A percentile compares a stretch with the other conserved stretches of the same genome.
Conservation (phyloP, 192 early-diverging fungal genomes). For the Pilaira anomala region DNA sequence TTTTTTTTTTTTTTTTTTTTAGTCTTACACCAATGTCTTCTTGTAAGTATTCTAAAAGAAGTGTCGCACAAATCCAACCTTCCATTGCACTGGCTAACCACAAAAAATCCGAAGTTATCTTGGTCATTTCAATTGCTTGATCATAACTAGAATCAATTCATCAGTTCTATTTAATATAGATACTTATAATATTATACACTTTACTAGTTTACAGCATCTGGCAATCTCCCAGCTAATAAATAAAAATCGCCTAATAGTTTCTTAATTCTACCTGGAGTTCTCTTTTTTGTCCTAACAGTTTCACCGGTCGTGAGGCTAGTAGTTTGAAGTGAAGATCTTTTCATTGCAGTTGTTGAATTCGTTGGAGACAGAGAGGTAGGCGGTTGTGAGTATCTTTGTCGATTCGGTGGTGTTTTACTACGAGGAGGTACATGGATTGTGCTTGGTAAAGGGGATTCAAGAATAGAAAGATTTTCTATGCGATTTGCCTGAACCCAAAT, state of each 20-base stretch:
- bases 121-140: slow-evolving; percentile 63
- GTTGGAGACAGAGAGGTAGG: slow-evolving; percentile 12
- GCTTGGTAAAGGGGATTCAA: slow-evolving; percentile 25
- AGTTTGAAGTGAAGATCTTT: slow-evolving; percentile 42
- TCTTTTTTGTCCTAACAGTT: slow-evolving; percentile 44
- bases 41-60: slow-evolving; percentile 58
- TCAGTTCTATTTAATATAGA: background rate
- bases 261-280: slow-evolving; percentile 67
- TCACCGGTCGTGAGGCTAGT: slow-evolving; percentile 29
- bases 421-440: slow-evolving; percentile 2
- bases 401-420: background rate
- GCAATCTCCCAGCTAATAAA: slow-evolving; percentile 67
- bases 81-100: slow-evolving; percentile 78
- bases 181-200: background rate
- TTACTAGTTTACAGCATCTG: slow-evolving; percentile 62
- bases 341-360: slow-evolving; percentile 29
- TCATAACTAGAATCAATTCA: slow-evolving; percentile 47
- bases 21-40: slow-evolving; percentile 57
- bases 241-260: slow-evolving; percentile 76
- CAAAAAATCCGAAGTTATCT: slow-evolving; percentile 63
- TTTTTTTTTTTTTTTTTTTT: no score
- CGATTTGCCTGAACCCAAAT: slow-evolving; percentile 21
- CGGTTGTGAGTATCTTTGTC: slow-evolving; percentile 11
- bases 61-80: slow-evolving; percentile 57
- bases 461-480: slow-evolving; percentile 19